Percentiles rank a stretch among this genome's conserved stretches.
Conservation (phyloP, 129 eudicot species). For the Scalesia atractyloides region DNA sequence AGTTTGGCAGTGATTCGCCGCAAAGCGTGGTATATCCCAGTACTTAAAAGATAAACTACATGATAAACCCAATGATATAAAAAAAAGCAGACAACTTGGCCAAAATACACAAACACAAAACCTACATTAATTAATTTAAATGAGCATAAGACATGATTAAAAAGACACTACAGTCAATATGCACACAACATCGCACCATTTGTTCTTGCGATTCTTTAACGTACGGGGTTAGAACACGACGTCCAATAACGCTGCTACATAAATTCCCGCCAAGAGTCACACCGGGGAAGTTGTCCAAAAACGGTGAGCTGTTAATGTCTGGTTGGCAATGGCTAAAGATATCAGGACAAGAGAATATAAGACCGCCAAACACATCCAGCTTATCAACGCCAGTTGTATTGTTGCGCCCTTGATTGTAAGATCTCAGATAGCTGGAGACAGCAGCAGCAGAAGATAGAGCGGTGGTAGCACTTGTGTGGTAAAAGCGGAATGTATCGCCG, state of each 20-base stretch:
- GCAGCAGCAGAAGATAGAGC: constrained; percentile 44
- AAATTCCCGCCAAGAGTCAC: constrained; percentile 62
- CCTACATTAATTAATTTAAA: constrained; percentile 7
- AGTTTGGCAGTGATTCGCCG: no score
- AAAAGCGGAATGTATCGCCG: constrained; percentile 69
- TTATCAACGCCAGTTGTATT: constrained; percentile 12
- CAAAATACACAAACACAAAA: constrained; percentile 10
- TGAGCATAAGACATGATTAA: constrained; percentile 65
- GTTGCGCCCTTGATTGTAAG: constrained; percentile 27
- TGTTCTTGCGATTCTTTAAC: constrained; percentile 34
- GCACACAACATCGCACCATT: constrained; percentile 43
- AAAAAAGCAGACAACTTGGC: no score
- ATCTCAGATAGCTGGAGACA: constrained; percentile 42
- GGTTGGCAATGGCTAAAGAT: constrained; percentile 48
- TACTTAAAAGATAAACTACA: no score
- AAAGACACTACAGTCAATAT: constrained; percentile 60
- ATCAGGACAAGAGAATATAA: constrained; percentile 76
- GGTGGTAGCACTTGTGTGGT: constrained; percentile 41
- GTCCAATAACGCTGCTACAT: constrained; percentile 75
- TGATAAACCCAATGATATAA: no score
- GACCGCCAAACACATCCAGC: constrained; percentile 64
- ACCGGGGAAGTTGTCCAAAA: constrained; percentile 75
- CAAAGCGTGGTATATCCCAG: no score
- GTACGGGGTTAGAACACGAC: constrained; percentile 45
- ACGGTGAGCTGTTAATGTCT: constrained; percentile 69